Percentiles rank a stretch among this genome's conserved stretches.
Conservation (phyloP, 2,329 filamentous ascomycete genomes). For the Aureobasidium sp. region DNA sequence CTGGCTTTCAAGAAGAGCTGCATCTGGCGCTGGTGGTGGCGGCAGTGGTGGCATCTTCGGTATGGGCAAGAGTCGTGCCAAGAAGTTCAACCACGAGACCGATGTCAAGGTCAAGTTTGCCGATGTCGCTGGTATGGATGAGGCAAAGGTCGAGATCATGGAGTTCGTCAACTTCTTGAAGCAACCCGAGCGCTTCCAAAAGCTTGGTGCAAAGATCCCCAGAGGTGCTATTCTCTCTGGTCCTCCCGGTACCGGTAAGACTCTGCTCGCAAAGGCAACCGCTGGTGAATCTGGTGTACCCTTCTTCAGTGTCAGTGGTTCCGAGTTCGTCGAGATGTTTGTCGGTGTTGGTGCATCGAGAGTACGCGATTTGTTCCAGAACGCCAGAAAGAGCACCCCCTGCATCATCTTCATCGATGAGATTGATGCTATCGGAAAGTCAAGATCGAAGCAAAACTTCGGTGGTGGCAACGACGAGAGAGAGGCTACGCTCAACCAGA, state of each 20-base stretch:
- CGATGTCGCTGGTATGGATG: constrained; percentile 95
- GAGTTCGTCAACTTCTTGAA: constrained; percentile 97
- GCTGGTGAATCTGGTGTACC: constrained; percentile 94
- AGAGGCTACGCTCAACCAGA: constrained; percentile 95
- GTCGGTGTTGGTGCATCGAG: constrained; percentile 95
- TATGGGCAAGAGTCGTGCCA: constrained; percentile 90
- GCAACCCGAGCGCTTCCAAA: constrained; percentile 84
- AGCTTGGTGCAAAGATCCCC: constrained; percentile 93
- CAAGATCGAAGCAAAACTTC: constrained; percentile 72
- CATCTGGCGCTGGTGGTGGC: constrained; percentile 49
- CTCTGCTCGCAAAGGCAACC: constrained; percentile 90
- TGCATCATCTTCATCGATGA: constrained; percentile 99
- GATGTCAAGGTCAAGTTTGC: constrained; percentile 95
- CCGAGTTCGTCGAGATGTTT: constrained; percentile 99
- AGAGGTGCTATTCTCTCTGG: constrained; percentile 93
- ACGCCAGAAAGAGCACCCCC: constrained; percentile 87
- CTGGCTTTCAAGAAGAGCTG: constrained; percentile 69
- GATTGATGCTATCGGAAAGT: constrained; percentile 94
- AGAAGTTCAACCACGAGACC: constrained; percentile 95
- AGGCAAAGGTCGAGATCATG: constrained; percentile 97
- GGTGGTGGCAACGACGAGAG: constrained; percentile 94
- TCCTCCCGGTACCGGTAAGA: constrained; percentile 98
- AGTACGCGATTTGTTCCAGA: constrained; percentile 89
- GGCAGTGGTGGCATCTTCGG: constrained; percentile 76
- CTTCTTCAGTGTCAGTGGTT: constrained; percentile 97